Conservation (phyloP, 1,284 basidiomycete species). For the Microbotryomycetes sp. region DNA sequence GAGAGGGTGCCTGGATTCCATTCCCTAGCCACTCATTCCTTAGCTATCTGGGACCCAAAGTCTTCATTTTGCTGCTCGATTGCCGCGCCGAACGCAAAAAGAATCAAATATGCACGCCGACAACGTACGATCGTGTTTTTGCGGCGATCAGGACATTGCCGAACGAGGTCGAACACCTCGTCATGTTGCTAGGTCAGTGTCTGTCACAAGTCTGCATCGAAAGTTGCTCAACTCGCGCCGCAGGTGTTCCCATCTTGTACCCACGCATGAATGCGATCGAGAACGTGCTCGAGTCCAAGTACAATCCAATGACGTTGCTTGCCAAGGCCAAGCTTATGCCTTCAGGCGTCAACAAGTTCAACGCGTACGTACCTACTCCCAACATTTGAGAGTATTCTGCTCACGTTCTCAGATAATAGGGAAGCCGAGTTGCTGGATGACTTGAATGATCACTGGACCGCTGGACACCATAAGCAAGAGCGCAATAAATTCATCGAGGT, state of each 20-base stretch:
- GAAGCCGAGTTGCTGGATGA: conserved; percentile 88
- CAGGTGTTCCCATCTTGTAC: conserved; percentile 65
- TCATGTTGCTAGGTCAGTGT: conserved; percentile 62
- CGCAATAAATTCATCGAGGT: conserved; percentile 76
- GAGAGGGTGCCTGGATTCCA: conserved; percentile 64
- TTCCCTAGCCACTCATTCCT: conserved; percentile 74
- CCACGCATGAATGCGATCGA: conserved; percentile 81
- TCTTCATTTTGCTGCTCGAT: conserved; percentile 62
- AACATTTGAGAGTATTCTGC: background rate
- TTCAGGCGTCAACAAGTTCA: conserved; percentile 52
- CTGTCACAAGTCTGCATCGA: conserved; percentile 4
- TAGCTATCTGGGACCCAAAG: conserved; percentile 45
- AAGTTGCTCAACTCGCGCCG: too few species aligned
- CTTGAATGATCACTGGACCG: conserved; percentile 48
- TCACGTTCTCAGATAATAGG: conserved; percentile 40
- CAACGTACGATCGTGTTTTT: conserved; percentile 67
- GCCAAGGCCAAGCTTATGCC: conserved; percentile 49
- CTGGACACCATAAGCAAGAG: conserved; percentile 58
- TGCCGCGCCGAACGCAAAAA: conserved; percentile 76
- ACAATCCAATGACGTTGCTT: conserved; percentile 70
- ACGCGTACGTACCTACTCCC: conserved; percentile 41
- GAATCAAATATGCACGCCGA: conserved; percentile 63
- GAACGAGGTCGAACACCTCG: conserved; percentile 62
- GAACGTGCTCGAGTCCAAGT: conserved; percentile 63
- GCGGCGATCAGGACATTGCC: conserved; percentile 49